Evolutionary conservation across 163 green algal species (phyloP).

Genomic region (Picocystis sp.): DNA sequence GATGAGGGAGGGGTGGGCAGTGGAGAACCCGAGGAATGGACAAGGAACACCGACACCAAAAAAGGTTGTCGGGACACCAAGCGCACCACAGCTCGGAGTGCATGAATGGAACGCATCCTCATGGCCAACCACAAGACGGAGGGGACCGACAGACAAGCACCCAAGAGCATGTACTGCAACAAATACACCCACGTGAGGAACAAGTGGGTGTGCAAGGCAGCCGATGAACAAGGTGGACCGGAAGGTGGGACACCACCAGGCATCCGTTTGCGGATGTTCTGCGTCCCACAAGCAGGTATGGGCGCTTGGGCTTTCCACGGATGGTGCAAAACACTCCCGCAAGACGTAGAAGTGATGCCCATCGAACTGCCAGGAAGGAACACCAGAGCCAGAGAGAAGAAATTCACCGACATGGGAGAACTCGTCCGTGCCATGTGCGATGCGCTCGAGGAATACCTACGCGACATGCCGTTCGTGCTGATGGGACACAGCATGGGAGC

Average conservation of each 20-base stretch:
- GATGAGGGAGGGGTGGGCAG: too few species aligned
- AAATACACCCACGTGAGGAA: neutral
- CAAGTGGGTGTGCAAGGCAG: neutral
- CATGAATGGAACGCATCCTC: too few species aligned
- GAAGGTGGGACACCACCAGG: neutral
- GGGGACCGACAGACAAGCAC: too few species aligned
- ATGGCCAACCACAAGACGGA: too few species aligned
- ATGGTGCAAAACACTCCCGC: constrained; percentile 18
- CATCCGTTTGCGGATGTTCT: constrained; percentile 28
- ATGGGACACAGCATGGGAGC: constrained; percentile 47
- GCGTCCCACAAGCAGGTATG: constrained; percentile 27
- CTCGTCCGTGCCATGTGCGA: constrained; percentile 18
- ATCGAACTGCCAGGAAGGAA: constrained; percentile 38
- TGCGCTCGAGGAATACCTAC: constrained; percentile 4
- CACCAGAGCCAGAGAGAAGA: constrained; percentile 19
- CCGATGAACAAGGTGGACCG: neutral
- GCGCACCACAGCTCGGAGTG: too few species aligned
- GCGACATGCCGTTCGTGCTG: constrained; percentile 23
- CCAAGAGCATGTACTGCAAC: too few species aligned
- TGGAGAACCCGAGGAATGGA: too few species aligned
- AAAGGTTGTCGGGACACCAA: too few species aligned
- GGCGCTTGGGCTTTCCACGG: constrained; percentile 29
- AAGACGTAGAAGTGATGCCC: constrained; percentile 26
- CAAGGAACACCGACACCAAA: too few species aligned
- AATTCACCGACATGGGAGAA: constrained; percentile 12